phyloP scores from a whole-genome alignment of 192 early-diverging fungal genomes.

The Chytriomyces sp. region DNA sequence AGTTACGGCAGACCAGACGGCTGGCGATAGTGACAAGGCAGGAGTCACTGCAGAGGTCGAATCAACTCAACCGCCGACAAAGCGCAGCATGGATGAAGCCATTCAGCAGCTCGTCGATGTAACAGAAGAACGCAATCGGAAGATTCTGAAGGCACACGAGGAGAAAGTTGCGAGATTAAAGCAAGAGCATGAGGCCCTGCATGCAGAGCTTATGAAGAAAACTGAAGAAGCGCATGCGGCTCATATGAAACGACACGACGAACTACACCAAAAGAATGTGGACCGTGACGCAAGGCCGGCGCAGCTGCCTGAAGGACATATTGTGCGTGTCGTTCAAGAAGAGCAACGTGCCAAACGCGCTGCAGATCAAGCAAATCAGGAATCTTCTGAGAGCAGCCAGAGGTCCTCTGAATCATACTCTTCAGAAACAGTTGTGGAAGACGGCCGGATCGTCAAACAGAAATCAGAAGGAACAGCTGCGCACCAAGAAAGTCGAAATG shows the following conservation, averaged over 20 bases:
- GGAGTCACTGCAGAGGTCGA: neutral
- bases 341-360: too few species aligned
- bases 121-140: neutral
- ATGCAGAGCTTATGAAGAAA: neutral
- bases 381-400: neutral
- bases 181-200: neutral
- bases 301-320: neutral
- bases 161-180: neutral
- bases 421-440: neutral
- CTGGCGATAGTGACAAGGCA: neutral
- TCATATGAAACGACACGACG: neutral
- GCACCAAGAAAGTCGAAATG: neutral
- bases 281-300: neutral
- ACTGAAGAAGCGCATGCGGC: neutral
- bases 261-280: conserved; percentile 5
- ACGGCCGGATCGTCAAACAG: neutral
- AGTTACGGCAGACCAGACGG: neutral
- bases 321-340: neutral
- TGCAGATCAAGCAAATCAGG: neutral
- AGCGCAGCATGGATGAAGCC: neutral
- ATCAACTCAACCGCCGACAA: neutral
- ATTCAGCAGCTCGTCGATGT: neutral
- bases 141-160: neutral
- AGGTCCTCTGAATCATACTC: neutral
- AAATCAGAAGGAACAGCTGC: neutral